Evolutionary conservation across 306 rosid species (phyloP), one percentile per base, ranked within the genome.

Genomic region (Casuarina cunninghamiana): DNA sequence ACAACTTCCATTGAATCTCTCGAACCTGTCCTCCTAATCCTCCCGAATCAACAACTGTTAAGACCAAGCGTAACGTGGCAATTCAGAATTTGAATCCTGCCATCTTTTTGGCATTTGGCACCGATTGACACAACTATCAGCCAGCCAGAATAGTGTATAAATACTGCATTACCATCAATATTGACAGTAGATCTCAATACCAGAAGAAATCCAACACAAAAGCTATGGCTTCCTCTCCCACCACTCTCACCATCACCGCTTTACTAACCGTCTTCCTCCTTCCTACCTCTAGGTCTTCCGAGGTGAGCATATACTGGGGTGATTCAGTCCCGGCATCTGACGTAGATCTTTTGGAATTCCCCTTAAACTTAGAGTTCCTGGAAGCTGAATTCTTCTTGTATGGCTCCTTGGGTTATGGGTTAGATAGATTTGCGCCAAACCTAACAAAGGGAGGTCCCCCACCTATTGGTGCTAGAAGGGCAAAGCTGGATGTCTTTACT

Each of bases 311-410:
- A 13, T 37, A 53, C 2, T 1, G 32, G 6, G 2, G 19, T 6
- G 6, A 10, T 35, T 4, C 57, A 1, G 12, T 77, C 50, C 69
- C 87, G 13, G 5, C n/a, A 53, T 48, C 78, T 2, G 88, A 83
- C 69, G 72, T 16, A 9, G 92, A 91, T 77, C 82, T 82, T 35
- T 39, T 91, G 6, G 94, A 89, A 53, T 88, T 89, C 60, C 82
- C 97, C 26, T 76, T 91, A 9, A 89, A 91, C 63, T 84, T 89
- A 50, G 94, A 91, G 84, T 91, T 62, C 37, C 69, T 88, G 58
- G 94, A 91, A 73, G 97, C 94, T 3, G 97, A 91, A 60, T 88
- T 91, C 84, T 88, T 89, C 69, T 73, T 91, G 43, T 80, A 35
- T 77, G 93, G 90, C 21, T 55, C 93, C 39, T 70, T 82, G 50